phyloP scores from a whole-genome alignment of 2,329 filamentous ascomycete genomes.

The Calonectria hawksworthii region DNA sequence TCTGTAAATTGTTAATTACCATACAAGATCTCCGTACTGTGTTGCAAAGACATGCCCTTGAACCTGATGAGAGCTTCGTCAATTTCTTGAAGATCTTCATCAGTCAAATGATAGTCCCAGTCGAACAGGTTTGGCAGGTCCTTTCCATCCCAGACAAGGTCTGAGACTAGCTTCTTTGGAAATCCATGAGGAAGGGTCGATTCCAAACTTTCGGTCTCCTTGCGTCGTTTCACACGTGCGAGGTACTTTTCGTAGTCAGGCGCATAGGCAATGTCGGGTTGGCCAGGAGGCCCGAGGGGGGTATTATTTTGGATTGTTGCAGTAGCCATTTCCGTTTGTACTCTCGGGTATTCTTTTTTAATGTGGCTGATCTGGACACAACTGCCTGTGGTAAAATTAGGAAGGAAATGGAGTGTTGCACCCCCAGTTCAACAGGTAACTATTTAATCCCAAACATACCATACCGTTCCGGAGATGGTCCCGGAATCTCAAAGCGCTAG shows the following conservation, averaged over 20 bases:
- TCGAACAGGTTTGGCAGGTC: neutral
- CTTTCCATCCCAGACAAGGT: neutral
- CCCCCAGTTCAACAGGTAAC: no score
- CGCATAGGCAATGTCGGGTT: neutral
- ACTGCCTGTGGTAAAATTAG: no score
- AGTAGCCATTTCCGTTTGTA: no score
- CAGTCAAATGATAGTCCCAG: neutral
- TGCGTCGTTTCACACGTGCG: neutral
- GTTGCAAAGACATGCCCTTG: neutral
- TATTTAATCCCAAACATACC: no score
- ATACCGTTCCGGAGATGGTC: no score
- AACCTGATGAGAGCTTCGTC: neutral
- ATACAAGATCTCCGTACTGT: no score
- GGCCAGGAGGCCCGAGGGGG: neutral
- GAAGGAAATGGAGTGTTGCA: no score
- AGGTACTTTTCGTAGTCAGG: neutral
- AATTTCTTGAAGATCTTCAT: neutral
- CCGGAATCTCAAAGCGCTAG: no score
- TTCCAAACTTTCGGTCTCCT: neutral
- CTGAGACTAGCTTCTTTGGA: neutral
- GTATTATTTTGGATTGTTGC: no score
- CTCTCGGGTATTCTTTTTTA: no score
- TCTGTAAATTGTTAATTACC: neutral
- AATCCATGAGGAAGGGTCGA: neutral
- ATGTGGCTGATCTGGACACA: no score